These are phyloP conservation scores for Aulographum hederae DNA, from an alignment of 2,329 filamentous ascomycete species.

Conservation along the genomic window DNA sequence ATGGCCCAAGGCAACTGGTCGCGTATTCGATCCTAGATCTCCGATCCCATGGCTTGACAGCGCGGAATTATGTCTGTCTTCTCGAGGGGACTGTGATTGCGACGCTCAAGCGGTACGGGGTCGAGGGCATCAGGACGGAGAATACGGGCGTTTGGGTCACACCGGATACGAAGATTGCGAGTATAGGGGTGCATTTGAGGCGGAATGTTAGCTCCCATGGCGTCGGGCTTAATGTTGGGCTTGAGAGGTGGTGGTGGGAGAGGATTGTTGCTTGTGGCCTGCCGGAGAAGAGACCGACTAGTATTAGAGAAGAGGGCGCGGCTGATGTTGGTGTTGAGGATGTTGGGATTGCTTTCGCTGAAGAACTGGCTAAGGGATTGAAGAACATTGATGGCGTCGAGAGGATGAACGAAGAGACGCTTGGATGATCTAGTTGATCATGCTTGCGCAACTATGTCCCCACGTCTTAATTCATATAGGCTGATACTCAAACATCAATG, in stretches of 20 bases:
- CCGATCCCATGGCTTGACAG: slow-evolving; percentile 44
- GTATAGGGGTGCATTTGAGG: slow-evolving; percentile 78
- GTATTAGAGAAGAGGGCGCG: slow-evolving; percentile 38
- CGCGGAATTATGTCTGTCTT: slow-evolving; percentile 58
- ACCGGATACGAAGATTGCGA: slow-evolving; percentile 57
- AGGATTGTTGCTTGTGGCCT: slow-evolving; percentile 85
- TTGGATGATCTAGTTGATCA: too few species aligned
- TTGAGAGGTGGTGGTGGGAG: slow-evolving; percentile 43
- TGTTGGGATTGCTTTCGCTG: slow-evolving; percentile 22
- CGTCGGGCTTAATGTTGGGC: slow-evolving; percentile 59
- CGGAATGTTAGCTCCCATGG: slow-evolving; percentile 73
- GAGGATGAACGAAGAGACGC: too few species aligned
- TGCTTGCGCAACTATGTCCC: too few species aligned
- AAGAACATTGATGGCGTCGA: too few species aligned
- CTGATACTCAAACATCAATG: too few species aligned
- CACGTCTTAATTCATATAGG: too few species aligned
- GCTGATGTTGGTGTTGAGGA: slow-evolving; percentile 15
- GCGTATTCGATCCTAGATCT: slow-evolving; percentile 88
- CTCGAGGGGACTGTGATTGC: slow-evolving; percentile 62
- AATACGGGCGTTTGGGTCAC: slow-evolving; percentile 69
- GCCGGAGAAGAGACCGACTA: slow-evolving; percentile 63
- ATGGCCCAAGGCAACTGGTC: slow-evolving; percentile 82
- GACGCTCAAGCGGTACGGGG: slow-evolving; percentile 39
- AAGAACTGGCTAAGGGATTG: slow-evolving; percentile 17
- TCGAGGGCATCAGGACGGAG: slow-evolving; percentile 45